Conservation (phyloP, 2,329 filamentous ascomycete genomes). For the Didymella arachidicola region DNA sequence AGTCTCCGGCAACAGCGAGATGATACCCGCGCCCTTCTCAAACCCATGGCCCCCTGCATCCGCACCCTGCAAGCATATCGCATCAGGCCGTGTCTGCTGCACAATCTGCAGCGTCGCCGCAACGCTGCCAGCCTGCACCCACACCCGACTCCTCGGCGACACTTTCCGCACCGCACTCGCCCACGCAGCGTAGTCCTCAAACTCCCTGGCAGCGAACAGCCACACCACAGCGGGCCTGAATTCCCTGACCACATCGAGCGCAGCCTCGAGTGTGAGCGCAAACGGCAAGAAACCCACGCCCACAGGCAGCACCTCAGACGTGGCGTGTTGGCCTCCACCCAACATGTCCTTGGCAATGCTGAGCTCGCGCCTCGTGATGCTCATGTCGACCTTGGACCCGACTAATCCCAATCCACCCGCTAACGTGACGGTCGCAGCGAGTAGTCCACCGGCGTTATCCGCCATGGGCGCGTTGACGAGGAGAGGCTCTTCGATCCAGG, state of each 20-base stretch:
- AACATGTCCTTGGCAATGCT: conserved; percentile 25
- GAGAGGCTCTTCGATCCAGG: conserved; percentile 65
- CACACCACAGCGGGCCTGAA: conserved; percentile 68
- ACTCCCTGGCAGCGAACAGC: conserved; percentile 68
- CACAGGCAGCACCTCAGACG: conserved; percentile 54
- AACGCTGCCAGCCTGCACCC: conserved; percentile 69
- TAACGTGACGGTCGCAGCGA: conserved; percentile 68
- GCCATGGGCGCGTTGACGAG: conserved; percentile 74
- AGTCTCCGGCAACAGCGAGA: conserved; percentile 67
- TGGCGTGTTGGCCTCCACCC: too few relatives aligned
- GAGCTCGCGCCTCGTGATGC: conserved; percentile 43
- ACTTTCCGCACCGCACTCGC: conserved; percentile 43
- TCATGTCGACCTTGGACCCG: conserved; percentile 48
- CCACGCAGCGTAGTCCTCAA: conserved; percentile 50
- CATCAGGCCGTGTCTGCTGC: conserved; percentile 60
- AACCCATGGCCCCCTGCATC: conserved; percentile 73
- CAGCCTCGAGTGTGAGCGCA: conserved; percentile 53
- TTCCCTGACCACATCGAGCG: conserved; percentile 60
- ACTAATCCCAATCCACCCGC: conserved; percentile 58
- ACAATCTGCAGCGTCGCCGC: conserved; percentile 62
- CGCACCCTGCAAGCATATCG: conserved; percentile 68
- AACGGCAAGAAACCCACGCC: conserved; percentile 69
- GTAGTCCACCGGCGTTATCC: conserved; percentile 61
- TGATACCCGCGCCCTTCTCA: conserved; percentile 61
- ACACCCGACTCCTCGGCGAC: conserved; percentile 56